A percentile compares a stretch with the other conserved stretches of the same genome.
phyloP scores from a whole-genome alignment of 306 rosid species.

The Lathyrus oleraceus region DNA sequence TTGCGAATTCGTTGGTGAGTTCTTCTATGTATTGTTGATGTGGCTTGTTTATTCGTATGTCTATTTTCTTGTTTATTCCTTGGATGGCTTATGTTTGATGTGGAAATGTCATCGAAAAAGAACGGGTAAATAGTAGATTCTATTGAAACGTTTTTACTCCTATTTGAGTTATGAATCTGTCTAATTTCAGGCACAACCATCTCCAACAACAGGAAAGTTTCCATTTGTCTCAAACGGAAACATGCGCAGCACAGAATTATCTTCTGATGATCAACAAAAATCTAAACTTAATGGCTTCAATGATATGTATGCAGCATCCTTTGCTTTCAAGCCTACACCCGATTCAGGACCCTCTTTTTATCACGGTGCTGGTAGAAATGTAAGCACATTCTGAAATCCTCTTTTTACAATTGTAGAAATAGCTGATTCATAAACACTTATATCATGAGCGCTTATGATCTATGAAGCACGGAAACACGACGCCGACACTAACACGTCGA shows the following conservation, averaged over 20 bases:
- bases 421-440: too few relatives aligned
- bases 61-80: constrained; percentile 1
- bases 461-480: too few relatives aligned
- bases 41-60: constrained; percentile 7
- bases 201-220: constrained; percentile 94
- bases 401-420: not conserved
- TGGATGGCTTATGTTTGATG: too few relatives aligned
- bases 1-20: constrained; percentile 81
- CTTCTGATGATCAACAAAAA: constrained; percentile 51
- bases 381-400: constrained; percentile 39
- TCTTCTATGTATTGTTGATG: constrained; percentile 8
- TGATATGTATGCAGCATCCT: constrained; percentile 52
- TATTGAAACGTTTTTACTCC: constrained; percentile 14
- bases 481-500: too few relatives aligned
- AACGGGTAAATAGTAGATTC: not conserved
- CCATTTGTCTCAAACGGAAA: constrained; percentile 54
- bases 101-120: too few relatives aligned
- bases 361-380: constrained; percentile 63
- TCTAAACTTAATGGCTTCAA: constrained; percentile 44
- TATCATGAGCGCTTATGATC: too few relatives aligned
- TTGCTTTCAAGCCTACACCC: constrained; percentile 72
- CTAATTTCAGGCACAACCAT: constrained; percentile 79
- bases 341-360: constrained; percentile 61
- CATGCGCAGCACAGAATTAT: constrained; percentile 38
- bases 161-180: constrained; percentile 45